Conservation (phyloP, 2,329 filamentous ascomycete genomes). For the Pseudogymnoascus sp. region DNA sequence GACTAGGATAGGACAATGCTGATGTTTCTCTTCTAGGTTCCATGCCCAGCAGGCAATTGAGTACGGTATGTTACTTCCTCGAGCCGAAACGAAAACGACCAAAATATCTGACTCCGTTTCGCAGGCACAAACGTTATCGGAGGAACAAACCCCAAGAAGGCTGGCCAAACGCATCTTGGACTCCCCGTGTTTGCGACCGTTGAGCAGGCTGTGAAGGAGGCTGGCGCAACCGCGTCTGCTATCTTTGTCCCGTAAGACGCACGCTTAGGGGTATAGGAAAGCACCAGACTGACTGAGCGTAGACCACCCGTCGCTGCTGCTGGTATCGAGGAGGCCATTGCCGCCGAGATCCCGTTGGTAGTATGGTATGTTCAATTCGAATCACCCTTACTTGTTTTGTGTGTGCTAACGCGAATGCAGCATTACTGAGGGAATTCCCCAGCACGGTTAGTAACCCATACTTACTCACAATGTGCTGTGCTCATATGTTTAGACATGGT, state of each 20-base stretch:
- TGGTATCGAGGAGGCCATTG: slow-evolving; percentile 93
- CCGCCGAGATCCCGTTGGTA: slow-evolving; percentile 85
- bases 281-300: slow-evolving; percentile 15
- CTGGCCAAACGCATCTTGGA: slow-evolving; percentile 79
- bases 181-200: slow-evolving; percentile 91
- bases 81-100: neutral
- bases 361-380: slow-evolving; percentile 55
- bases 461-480: slow-evolving; percentile 14
- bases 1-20: slow-evolving; percentile 16
- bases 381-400: slow-evolving; percentile 16
- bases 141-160: slow-evolving; percentile 99
- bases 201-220: slow-evolving; percentile 78
- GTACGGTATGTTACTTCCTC: slow-evolving; percentile 64
- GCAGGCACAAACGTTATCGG: slow-evolving; percentile 93
- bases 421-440: slow-evolving; percentile 96
- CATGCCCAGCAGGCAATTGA: slow-evolving; percentile 97
- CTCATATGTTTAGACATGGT: slow-evolving; percentile 70
- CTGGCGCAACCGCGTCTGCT: slow-evolving; percentile 81
- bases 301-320: slow-evolving; percentile 85
- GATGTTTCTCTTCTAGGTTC: slow-evolving; percentile 57
- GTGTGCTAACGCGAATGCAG: slow-evolving; percentile 25
- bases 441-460: slow-evolving; percentile 64
- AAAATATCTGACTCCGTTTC: neutral
- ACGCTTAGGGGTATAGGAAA: slow-evolving; percentile 10
- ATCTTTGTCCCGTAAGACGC: slow-evolving; percentile 81